A percentile compares a stretch with the other conserved stretches of the same genome.
Evolutionary conservation across 352 stramenopile genomes (phyloP).

Genomic region (Pythium volutum): DNA sequence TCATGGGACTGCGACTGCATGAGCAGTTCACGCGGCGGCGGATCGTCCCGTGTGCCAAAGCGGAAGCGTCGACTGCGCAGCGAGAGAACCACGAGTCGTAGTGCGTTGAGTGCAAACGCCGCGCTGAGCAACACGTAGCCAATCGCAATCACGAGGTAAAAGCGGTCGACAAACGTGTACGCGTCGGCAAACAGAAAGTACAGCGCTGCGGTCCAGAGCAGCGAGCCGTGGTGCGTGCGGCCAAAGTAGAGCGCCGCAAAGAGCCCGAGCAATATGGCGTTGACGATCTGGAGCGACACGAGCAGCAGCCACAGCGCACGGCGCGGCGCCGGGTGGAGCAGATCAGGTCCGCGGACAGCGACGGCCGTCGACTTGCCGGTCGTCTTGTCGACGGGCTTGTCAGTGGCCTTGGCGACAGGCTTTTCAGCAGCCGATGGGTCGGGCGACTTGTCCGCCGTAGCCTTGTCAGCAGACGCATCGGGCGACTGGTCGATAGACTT

Average conservation of each 20-base stretch:
- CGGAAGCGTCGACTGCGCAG: neutral
- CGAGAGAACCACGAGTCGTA: slow-evolving; percentile 17
- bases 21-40: neutral
- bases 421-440: no score
- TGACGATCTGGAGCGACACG: slow-evolving; percentile 3
- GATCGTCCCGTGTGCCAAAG: neutral
- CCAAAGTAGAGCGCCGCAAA: neutral
- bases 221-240: slow-evolving; percentile 2
- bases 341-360: neutral
- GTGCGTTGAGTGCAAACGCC: slow-evolving; percentile 1
- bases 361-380: no score
- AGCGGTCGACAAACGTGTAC: slow-evolving; percentile 9
- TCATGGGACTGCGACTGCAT: neutral
- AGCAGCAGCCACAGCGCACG: slow-evolving; percentile 7
- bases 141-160: neutral
- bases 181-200: slow-evolving; percentile 25
- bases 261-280: neutral
- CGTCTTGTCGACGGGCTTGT: no score
- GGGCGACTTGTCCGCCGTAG: no score
- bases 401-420: no score
- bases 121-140: slow-evolving; percentile 5
- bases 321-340: neutral
- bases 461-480: no score
- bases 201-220: slow-evolving; percentile 19
- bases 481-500: no score